Conservation (phyloP, 2,329 filamentous ascomycete genomes). For the Atkinsonella hypoxylon region DNA sequence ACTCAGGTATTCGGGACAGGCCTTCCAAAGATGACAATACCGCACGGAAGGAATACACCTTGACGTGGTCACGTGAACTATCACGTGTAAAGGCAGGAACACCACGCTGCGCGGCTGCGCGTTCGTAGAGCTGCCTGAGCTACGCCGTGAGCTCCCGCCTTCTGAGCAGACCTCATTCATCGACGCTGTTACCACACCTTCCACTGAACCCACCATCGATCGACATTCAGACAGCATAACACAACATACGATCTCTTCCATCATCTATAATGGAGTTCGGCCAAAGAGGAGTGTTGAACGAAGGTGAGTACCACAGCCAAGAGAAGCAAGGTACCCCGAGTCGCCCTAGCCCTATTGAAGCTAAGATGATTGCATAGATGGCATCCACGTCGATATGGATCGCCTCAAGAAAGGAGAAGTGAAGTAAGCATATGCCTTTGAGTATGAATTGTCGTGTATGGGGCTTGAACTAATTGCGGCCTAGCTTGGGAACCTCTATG, state of each 20-base stretch:
- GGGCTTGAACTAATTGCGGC: conserved; percentile 19
- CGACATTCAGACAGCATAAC: background rate
- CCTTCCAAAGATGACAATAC: too few species aligned
- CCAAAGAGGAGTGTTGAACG: conserved; percentile 48
- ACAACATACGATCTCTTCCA: background rate
- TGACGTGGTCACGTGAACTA: conserved; percentile 9
- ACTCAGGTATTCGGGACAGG: too few species aligned
- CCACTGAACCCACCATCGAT: background rate
- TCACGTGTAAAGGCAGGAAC: conserved; percentile 11
- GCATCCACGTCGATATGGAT: conserved; percentile 98
- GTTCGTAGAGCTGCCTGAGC: conserved; percentile 36
- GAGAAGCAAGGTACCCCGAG: background rate
- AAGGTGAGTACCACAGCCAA: conserved; percentile 34
- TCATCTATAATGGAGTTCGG: conserved; percentile 46
- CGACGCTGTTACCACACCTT: conserved; percentile 12
- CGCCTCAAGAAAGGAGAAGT: conserved; percentile 97
- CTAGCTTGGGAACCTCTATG: conserved; percentile 89
- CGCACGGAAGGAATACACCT: background rate
- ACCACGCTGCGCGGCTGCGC: conserved; percentile 23
- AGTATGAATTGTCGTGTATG: too few species aligned
- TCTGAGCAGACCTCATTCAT: conserved; percentile 11
- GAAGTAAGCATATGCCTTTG: conserved; percentile 52
- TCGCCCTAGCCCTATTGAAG: background rate
- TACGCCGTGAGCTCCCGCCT: conserved; percentile 25
- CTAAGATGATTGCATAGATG: conserved; percentile 51